Base-by-base conservation (phyloP, 192 early-diverging fungal genomes). In the Geranomyces variabilis region DNA sequence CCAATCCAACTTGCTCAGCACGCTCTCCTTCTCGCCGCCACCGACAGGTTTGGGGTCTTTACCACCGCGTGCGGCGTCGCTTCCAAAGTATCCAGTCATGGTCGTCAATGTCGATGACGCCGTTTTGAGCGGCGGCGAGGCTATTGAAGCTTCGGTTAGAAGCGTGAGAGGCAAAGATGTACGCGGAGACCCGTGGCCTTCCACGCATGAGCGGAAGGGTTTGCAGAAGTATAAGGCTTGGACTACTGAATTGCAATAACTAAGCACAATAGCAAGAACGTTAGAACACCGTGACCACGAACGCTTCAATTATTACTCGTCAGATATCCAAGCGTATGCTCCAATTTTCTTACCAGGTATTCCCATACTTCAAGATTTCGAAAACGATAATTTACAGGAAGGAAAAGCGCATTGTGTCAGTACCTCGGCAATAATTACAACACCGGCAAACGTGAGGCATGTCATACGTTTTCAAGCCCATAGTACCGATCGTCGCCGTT, bases 171-270 rank as follows among this genome's bases (percentile, higher is more conserved):
- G 67, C 49, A 75, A 72, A 17, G 79, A 47, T 8, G 80, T 80
- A 0, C 59, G 49, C 22, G 88, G 86, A 46, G 87, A 86, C 14
- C 88, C 89, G 71, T 91, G 96, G 68, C 83, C 84, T 75, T 90
- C 80, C 21, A 97, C 90, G 71, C 92, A 95, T 77, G 97, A 92
- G 63, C 97, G 91, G 73, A 99, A 99, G 0, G 95, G 92, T 53
- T 87, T 85, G 77, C 96, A 96, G 74, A 92, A 95, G 80, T 98
- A 99, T 62, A 99, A 84, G 19, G 94, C 93, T 83, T 99, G 96
- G 1, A 99, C 79, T 13, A 99, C 91, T 6, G 95, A 97, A 80
- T 96, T 99, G 71, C 92, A 91, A 75, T 99, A 99, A 76, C 96
- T n/a, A n/a, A n/a, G n/a, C n/a, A n/a, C n/a, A n/a, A n/a, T n/a